phyloP scores from a whole-genome alignment of 1,139 yeast genomes.

The Kodamaea ohmeri region DNA sequence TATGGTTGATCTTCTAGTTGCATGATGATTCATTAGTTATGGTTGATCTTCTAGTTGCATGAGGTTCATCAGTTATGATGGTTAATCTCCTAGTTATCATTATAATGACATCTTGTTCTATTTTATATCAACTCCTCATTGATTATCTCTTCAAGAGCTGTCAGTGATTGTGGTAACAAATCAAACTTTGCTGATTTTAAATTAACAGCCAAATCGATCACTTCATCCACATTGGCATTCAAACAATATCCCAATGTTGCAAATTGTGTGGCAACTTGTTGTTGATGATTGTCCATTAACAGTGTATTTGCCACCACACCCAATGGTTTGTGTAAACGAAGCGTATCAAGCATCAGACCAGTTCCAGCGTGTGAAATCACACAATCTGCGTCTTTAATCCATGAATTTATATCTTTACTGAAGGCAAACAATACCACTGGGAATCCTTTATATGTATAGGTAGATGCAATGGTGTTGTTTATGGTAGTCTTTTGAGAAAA shows the following conservation, averaged over 20 bases:
- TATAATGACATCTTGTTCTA: too few relatives aligned
- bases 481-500: not conserved
- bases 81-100: too few relatives aligned
- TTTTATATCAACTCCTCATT: not conserved
- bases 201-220: not conserved
- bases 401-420: slow-evolving; percentile 29
- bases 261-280: slow-evolving; percentile 68
- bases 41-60: too few relatives aligned
- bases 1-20: too few relatives aligned
- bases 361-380: slow-evolving; percentile 93
- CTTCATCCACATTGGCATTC: not conserved
- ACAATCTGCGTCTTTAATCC: slow-evolving; percentile 44
- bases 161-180: slow-evolving; percentile 2
- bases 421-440: slow-evolving; percentile 4
- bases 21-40: too few relatives aligned
- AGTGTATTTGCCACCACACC: slow-evolving; percentile 67
- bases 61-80: too few relatives aligned
- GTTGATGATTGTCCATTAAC: slow-evolving; percentile 86
- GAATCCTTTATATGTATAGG: slow-evolving; percentile 1
- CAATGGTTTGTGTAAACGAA: slow-evolving; percentile 54
- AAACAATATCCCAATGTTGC: slow-evolving; percentile 20
- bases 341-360: slow-evolving; percentile 82
- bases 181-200: slow-evolving; percentile 3
- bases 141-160: not conserved
- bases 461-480: not conserved